These are phyloP conservation scores for Coemansia sp. DNA, from an alignment of 192 early-diverging fungal species.

Conservation along the genomic window DNA sequence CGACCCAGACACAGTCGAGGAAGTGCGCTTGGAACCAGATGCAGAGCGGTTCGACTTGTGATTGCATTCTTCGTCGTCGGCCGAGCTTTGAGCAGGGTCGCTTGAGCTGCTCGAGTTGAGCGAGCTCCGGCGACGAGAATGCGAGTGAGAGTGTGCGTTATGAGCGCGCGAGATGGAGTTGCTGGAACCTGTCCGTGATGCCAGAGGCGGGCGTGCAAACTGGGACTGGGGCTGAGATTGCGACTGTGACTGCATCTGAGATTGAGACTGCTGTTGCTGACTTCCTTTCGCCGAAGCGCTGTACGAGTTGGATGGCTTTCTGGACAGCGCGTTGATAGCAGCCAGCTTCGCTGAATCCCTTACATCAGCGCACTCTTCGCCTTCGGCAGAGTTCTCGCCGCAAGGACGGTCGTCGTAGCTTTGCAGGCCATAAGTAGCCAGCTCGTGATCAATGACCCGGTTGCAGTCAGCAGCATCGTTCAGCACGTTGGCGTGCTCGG, in stretches of 20 bases:
- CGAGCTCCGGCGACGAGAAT: not conserved
- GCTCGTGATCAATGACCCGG: slow-evolving; percentile 40
- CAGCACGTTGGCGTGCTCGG: slow-evolving; percentile 42
- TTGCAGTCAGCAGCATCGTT: slow-evolving; percentile 50
- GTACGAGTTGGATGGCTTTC: slow-evolving; percentile 12
- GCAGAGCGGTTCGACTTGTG: slow-evolving; percentile 1
- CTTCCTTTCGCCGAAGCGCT: slow-evolving; percentile 9
- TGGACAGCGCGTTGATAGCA: slow-evolving; percentile 17
- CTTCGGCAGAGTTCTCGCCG: slow-evolving; percentile 15
- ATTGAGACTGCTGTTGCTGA: not conserved
- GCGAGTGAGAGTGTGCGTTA: not conserved
- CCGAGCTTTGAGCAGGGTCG: slow-evolving; percentile 8
- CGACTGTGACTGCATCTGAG: not conserved
- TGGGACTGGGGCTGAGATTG: slow-evolving; percentile 2
- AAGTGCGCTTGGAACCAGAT: not conserved
- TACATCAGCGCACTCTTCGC: slow-evolving; percentile 43
- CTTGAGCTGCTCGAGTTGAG: not conserved
- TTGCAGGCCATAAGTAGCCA: slow-evolving; percentile 47
- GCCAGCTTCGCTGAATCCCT: slow-evolving; percentile 47
- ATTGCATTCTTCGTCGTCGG: slow-evolving; percentile 10
- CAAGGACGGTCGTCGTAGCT: slow-evolving; percentile 27
- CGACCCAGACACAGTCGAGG: not conserved
- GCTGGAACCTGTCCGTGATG: not conserved
- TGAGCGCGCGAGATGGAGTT: slow-evolving; percentile 1
- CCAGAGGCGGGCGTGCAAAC: not conserved